A percentile compares a stretch with the other conserved stretches of the same genome.
Evolutionary conservation across 495 filamentous ascomycete genomes (phyloP).

Genomic region (Entonaema liquescens): DNA sequence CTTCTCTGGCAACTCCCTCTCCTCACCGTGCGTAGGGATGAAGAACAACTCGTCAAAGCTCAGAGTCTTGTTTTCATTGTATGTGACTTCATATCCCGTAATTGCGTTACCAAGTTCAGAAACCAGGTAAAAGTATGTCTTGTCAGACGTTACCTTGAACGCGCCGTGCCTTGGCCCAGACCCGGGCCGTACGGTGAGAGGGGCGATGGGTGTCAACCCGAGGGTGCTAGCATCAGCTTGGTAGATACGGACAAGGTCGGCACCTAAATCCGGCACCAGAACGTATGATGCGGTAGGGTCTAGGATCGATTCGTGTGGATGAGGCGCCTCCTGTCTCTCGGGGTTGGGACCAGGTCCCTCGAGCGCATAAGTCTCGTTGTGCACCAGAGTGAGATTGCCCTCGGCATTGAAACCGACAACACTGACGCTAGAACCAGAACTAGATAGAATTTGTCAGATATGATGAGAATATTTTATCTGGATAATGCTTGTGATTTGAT

Average conservation of each 20-base stretch:
- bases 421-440: constrained; percentile 45
- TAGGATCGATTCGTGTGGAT: constrained; percentile 73
- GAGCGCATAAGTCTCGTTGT: constrained; percentile 63
- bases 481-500: constrained; percentile 29
- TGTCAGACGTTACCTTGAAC: constrained; percentile 61
- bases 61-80: constrained; percentile 57
- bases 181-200: constrained; percentile 53
- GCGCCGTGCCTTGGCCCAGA: constrained; percentile 74
- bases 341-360: constrained; percentile 58
- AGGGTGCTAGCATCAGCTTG: constrained; percentile 56
- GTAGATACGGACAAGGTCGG: constrained; percentile 74
- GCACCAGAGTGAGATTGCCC: constrained; percentile 48
- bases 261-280: constrained; percentile 74
- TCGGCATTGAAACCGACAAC: constrained; percentile 37
- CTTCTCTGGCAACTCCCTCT: constrained; percentile 42
- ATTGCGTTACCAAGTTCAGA: constrained; percentile 70
- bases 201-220: constrained; percentile 44
- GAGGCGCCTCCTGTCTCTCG: constrained; percentile 68
- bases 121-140: constrained; percentile 68
- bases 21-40: constrained; percentile 57
- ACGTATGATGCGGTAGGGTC: constrained; percentile 74
- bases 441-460: constrained; percentile 37
- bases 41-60: constrained; percentile 55
- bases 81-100: constrained; percentile 65
- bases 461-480: constrained; percentile 13